These are phyloP conservation scores for Raphanus hybrid DNA, from an alignment of 441 rosid species.

Conservation along the genomic window DNA sequence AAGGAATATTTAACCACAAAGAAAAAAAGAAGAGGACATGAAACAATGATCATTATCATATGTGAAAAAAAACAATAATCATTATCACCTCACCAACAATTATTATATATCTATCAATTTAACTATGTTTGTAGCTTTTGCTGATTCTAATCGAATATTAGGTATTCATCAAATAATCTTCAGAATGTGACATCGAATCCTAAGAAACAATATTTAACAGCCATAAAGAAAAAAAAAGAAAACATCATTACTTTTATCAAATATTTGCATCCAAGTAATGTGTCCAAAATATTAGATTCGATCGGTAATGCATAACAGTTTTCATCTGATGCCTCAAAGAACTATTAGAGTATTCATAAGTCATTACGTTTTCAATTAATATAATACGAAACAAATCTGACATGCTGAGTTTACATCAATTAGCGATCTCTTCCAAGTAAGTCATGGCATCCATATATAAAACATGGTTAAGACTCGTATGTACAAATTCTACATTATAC, in stretches of 20 bases:
- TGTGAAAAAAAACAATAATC: not conserved
- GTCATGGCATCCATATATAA: not conserved
- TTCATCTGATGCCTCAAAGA: not conserved
- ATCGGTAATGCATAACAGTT: constrained; percentile 19
- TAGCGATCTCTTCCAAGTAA: not conserved
- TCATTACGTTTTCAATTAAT: not conserved
- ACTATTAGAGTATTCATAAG: not conserved
- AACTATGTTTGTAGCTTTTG: not conserved
- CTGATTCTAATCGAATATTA: constrained; percentile 12
- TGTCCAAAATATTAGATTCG: constrained; percentile 38
- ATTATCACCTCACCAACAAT: constrained; percentile 14
- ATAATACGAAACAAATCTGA: not conserved
- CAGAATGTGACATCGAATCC: constrained; percentile 29
- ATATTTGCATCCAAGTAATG: constrained; percentile 29
- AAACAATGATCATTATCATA: constrained; percentile 15
- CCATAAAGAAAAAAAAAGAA: not conserved
- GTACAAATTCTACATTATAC: not conserved
- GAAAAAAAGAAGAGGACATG: not conserved
- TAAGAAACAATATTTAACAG: constrained; percentile 22
- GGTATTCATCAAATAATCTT: constrained; percentile 20
- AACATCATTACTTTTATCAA: constrained; percentile 24
- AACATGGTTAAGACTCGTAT: constrained; percentile 1
- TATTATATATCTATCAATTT: not conserved
- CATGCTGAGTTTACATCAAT: not conserved
- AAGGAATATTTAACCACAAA: constrained; percentile 14